Evolutionary conservation across 371 early-diverging fungal species (phyloP), one percentile per base, ranked within the genome.

Genomic region (Mucor lusitanicus): DNA sequence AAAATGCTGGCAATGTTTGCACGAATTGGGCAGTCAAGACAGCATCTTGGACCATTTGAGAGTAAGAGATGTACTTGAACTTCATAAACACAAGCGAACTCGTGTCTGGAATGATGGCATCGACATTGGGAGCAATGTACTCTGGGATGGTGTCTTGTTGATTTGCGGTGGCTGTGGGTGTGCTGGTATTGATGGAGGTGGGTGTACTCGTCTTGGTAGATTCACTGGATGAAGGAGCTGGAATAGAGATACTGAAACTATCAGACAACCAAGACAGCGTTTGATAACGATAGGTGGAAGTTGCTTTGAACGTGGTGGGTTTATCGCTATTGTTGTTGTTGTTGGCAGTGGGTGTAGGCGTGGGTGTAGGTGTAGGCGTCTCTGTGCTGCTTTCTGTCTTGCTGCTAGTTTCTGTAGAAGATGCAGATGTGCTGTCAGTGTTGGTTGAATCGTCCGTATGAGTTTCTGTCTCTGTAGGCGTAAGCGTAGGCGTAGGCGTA

Each of bases 21-120:
- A 83, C 81, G 66, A 83, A 83, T 48, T 83, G 73, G 32, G 83
- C 83, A 0, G 83, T 83, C 28, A 83, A 55, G 0, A 83, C 54
- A 1, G 79, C 77, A 64, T 83, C 79, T 40, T 75, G 63, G 3
- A 83, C 83, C 81, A 83, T 79, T 28, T 77, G 72, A 37, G 73
- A 32, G 25, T 80, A 83, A 0, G 83, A 78, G 9, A 83, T 59
- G 27, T 77, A 67, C 3, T 79, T 72, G 63, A 83, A 83, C 50
- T 80, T 83, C 74, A 83, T 74, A 9, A 55, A 67, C 0, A 77
- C 75, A 39, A 73, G 57, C 1, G 75, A 70, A 63, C 79, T 82
- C 1, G 73, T 67, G 3, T 59, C 77, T 32, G 83, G 83, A 58
- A 83, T 78, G 63, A 79, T 77, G 11, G 81, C 80, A 70, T 79